Conservation (phyloP, 2,329 filamentous ascomycete species). For the Gyromitra esculenta region DNA sequence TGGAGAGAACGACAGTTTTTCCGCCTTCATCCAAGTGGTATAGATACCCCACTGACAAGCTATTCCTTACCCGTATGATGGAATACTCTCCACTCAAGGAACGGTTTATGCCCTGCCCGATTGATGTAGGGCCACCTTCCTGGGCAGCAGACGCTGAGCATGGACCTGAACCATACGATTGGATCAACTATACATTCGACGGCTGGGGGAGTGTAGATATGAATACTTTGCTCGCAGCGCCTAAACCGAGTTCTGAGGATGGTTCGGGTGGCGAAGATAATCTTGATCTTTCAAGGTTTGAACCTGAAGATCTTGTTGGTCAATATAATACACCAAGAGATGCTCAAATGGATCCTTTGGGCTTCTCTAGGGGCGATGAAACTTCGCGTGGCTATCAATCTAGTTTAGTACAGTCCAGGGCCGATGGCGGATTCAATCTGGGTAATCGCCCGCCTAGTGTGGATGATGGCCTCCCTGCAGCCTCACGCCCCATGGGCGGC, state of each 20-base stretch:
- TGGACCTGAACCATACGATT: conserved; percentile 37
- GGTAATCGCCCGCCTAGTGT: conserved; percentile 31
- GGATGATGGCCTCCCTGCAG: not conserved
- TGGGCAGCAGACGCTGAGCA: conserved; percentile 30
- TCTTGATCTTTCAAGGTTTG: conserved; percentile 24
- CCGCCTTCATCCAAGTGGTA: conserved; percentile 48
- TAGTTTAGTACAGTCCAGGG: conserved; percentile 10
- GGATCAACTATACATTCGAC: conserved; percentile 41
- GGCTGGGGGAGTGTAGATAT: conserved; percentile 43
- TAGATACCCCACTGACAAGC: conserved; percentile 27
- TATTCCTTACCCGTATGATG: conserved; percentile 51
- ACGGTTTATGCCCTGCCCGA: conserved; percentile 42
- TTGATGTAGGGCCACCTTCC: conserved; percentile 26
- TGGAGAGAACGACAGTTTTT: conserved; percentile 51
- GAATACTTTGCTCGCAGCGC: conserved; percentile 26
- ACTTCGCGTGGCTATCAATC: not conserved
- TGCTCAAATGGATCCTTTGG: not conserved
- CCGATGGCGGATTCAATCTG: conserved; percentile 33
- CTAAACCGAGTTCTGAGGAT: conserved; percentile 14
- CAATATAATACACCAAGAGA: conserved; percentile 45
- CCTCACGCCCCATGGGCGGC: conserved; percentile 11
- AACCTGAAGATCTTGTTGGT: conserved; percentile 38
- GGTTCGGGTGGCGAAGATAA: conserved; percentile 12
- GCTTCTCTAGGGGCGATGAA: not conserved
- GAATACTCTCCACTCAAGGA: conserved; percentile 39